Evolutionary conservation across 2,329 filamentous ascomycete genomes (phyloP).

Genomic region (Exophiala calicioides): DNA sequence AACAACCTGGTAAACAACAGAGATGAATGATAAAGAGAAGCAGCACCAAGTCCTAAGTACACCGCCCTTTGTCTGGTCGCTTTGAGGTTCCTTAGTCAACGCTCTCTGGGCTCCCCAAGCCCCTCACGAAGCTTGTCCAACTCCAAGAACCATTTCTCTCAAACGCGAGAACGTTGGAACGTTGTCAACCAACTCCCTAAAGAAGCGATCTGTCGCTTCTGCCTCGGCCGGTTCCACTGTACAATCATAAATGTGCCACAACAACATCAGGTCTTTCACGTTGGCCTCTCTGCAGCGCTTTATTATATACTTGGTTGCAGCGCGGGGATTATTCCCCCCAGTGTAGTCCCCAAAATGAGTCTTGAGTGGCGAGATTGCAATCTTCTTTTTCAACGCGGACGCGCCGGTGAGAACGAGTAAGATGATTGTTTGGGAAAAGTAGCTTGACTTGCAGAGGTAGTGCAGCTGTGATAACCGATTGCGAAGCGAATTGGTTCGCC

Average conservation of each 20-base stretch:
- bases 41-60: no score
- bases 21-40: no score
- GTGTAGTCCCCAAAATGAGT: conserved; percentile 20
- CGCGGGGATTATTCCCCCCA: conserved; percentile 17
- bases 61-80: no score
- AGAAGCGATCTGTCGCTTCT: conserved; percentile 16
- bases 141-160: conserved; percentile 16
- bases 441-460: conserved; percentile 7
- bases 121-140: no score
- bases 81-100: no score
- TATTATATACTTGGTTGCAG: conserved; percentile 22
- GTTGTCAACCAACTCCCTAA: conserved; percentile 17
- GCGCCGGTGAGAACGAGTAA: conserved; percentile 20
- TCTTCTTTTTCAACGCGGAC: conserved; percentile 13
- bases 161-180: conserved; percentile 9
- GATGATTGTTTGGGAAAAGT: conserved; percentile 15
- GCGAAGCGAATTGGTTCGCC: conserved; percentile 14
- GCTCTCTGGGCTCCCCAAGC: no score
- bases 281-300: conserved; percentile 17
- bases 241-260: conserved; percentile 19
- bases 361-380: conserved; percentile 16
- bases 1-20: no score
- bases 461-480: conserved; percentile 18
- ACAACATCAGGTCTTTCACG: conserved; percentile 8
- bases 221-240: conserved; percentile 1